Base-by-base conservation (phyloP, 441 rosid species). In the Gossypium trilobum region DNA sequence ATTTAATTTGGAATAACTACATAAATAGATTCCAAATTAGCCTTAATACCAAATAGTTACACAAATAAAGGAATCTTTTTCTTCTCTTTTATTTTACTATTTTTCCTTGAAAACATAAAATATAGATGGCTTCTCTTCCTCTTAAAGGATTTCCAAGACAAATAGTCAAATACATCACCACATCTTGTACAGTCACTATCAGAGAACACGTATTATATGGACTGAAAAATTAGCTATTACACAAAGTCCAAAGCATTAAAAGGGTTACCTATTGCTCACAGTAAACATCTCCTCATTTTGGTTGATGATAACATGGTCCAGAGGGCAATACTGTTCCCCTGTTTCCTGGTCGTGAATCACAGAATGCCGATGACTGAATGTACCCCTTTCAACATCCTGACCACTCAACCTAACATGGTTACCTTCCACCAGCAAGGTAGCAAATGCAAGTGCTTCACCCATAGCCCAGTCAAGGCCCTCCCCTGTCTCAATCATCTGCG, bases 341-440 rank as follows among this genome's bases (percentile, higher is more conserved):
- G 93, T 87, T 76, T 92, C 96, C 73, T 95, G 99, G 85, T 92
- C 97, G 72, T 95, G 98, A 82, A 93, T 23, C 16, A 91, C 89
- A 2, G 99, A 79, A 83, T 93, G 99, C 36, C 99, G 87, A 75
- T 95, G 96, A 81, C 97, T 95, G 78, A 90, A 95, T 52, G 99
- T 95, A 75, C 98, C 99, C 81, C 99, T 83, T 83, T 95, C 97
- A 10, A 95, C 99, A 84, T 95, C 99, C 82, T 95, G 99, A 33
- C 98, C 99, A 22, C 99, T 95, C 88, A 95, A 80, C 39, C 99
- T 86, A 68, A 95, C 99, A 81, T 92, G 99, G 79, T 95, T 92
- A 70, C 99, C 99, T 86, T 95, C 99, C 54, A 87, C 86, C 44
- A 95, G 73, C 73, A 95, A 84, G 19, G 98, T 91, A 70, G 95